Base-by-base conservation (phyloP, 306 rosid genomes). In the Biancaea sappan region DNA sequence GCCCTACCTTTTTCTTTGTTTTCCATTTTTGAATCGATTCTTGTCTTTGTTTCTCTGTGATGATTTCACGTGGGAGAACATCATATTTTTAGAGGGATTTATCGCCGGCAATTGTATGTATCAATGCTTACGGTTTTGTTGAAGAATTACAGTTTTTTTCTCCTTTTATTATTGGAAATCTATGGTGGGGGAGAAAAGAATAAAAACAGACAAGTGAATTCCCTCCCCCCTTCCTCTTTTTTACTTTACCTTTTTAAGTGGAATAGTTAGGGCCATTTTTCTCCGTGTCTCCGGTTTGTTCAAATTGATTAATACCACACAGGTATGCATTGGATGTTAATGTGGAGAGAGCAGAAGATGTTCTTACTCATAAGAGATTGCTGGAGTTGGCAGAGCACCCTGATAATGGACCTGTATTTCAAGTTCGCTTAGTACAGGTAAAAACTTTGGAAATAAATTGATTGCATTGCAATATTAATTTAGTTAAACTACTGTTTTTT, bases 301-400 rank as follows among this genome's bases (percentile, higher is more conserved):
- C 82, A 77, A 78, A 59, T 24, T 83, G 83, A 73, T 81, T 86
- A 72, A 80, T 82, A 18, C 77, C 72, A 16, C 82, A 76, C 71
- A 95, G 98, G 81, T 92, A 95, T 41, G 99, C 98, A 6, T 82
- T 92, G 92, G 99, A 95, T 84, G 99, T 95, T 72, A 95, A 95
- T 66, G 99, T 90, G 71, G 99, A 95, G 82, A 88, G 99, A 80
- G 99, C 99, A 8, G 99, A 90, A 78, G 99, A 95, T 81, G 99
- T 95, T 64, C 90, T 95, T 61, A 82, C 87, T 8, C 99, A 95
- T 48, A 86, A 92, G 85, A 88, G 88, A 76, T 79, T 95, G 77
- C 92, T 95, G 51, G 85, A 95, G 79, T 75, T 92, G 71, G 99
- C 98, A 0, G 89, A 92, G 73, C 90, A 90, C 50, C 91, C 96